Evolutionary conservation across 139 green algal species (phyloP), one percentile per base, ranked within the genome.

Genomic region (Chlorella vulgaris): DNA sequence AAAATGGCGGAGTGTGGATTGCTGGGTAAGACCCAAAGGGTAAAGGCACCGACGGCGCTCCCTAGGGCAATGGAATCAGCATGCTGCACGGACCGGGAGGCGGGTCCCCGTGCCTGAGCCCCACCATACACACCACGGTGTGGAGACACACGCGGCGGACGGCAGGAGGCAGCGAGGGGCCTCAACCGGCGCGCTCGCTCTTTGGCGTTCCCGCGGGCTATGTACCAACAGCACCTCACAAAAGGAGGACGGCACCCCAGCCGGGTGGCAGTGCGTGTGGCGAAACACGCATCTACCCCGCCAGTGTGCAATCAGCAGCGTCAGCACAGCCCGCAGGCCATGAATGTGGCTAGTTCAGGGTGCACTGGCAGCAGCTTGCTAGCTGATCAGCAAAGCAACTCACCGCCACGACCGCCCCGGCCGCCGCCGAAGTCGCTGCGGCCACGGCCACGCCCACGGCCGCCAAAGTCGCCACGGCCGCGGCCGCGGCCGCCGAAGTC

Each of bases 11-110:
- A 73, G 4, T 26, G 22, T 26, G 38, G 36, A 40, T 15, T 70
- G 63, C 63, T 70, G 85, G 85, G 85, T 89, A 89, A 31, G 58
- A 69, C 82, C 81, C 40, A 89, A 84, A 73, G 76, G 85, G 85
- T 89, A 88, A 88, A 8, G 15, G 82, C 83, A 40, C 66, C 85
- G 81, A 88, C 81, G 85, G 74, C 53, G 83, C 85, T 89, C 82
- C 85, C 75, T 55, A 89, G 35, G 81, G 81, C 43, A 79, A 89
- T 89, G 85, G 85, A 89, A 89, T 89, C 85, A 89, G 85, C 85
- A 84, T 71, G 65, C 81, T 65, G 75, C n/a, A 76, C 55, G 31
- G 35, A 38, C 74, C 43, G 50, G 68, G 76, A 81, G 81, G 73
- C 67, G 28, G 40, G n/a, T 36, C 55, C 74, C 70, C n/a, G 18